Conservation (phyloP, 306 rosid species). For the Hippophae gyantsensis region DNA sequence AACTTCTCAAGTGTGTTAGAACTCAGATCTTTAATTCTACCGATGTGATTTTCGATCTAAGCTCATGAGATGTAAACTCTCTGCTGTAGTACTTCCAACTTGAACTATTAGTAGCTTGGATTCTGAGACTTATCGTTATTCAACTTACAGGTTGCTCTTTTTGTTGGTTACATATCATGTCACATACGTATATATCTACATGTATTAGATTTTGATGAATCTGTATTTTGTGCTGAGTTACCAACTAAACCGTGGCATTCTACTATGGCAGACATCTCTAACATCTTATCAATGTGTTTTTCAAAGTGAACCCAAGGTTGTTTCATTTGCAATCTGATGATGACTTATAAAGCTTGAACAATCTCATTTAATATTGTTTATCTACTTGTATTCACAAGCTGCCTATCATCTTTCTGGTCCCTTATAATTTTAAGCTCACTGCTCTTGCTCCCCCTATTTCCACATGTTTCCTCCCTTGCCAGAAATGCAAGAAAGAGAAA, state of each 20-base stretch:
- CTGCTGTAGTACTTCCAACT: conserved; percentile 37
- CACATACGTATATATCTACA: not conserved
- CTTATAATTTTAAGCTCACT: too few species aligned
- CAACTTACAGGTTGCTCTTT: conserved; percentile 17
- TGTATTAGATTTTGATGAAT: not conserved
- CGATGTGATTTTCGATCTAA: conserved; percentile 28
- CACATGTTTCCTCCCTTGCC: too few species aligned
- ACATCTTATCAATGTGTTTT: not conserved
- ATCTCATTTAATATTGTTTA: too few species aligned
- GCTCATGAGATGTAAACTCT: conserved; percentile 19
- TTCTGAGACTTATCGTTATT: conserved; percentile 6
- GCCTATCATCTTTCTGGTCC: too few species aligned
- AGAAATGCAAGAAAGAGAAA: too few species aligned
- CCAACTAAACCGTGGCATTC: not conserved
- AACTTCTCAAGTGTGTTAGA: conserved; percentile 25
- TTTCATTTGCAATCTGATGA: not conserved
- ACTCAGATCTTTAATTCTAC: conserved; percentile 25
- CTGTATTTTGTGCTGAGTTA: too few species aligned
- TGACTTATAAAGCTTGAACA: too few species aligned
- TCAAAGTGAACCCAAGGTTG: not conserved
- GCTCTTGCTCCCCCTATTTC: too few species aligned
- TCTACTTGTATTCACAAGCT: too few species aligned
- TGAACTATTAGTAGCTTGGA: conserved; percentile 20
- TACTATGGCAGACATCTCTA: not conserved
- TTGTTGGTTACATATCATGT: conserved; percentile 1